A percentile compares a stretch with the other conserved stretches of the same genome.
phyloP scores from a whole-genome alignment of 805 yeast species.

The Wickerhamiella galacta region DNA sequence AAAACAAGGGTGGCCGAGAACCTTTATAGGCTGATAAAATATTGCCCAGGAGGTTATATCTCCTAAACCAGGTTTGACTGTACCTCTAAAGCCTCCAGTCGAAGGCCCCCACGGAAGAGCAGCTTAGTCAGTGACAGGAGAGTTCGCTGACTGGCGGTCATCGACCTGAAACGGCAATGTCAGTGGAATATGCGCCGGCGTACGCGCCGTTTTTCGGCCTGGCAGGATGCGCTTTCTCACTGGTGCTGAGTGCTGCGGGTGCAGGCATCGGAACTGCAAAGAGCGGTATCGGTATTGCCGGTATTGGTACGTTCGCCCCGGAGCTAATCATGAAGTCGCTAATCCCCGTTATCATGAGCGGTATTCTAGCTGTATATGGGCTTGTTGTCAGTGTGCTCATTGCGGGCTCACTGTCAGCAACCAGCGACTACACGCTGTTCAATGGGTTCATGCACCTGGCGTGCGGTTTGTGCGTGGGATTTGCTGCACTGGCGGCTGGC shows the following conservation, averaged over 20 bases:
- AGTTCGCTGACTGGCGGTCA: too few species aligned
- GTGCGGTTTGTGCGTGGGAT: conserved; percentile 91
- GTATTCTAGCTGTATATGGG: conserved; percentile 94
- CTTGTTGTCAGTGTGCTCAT: conserved; percentile 90
- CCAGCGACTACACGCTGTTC: conserved; percentile 65
- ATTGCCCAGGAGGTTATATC: too few species aligned
- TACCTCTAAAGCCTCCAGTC: too few species aligned
- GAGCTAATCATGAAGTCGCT: conserved; percentile 82
- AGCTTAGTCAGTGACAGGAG: too few species aligned
- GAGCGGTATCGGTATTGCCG: conserved; percentile 94
- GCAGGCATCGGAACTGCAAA: conserved; percentile 98
- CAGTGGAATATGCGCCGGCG: conserved; percentile 57
- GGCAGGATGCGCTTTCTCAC: conserved; percentile 87
- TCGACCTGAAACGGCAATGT: conserved; percentile 3
- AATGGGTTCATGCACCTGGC: conserved; percentile 97
- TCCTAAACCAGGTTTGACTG: too few species aligned
- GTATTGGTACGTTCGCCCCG: conserved; percentile 95
- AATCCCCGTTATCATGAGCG: conserved; percentile 96
- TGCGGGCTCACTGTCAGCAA: conserved; percentile 66
- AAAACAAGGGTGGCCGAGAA: too few species aligned
- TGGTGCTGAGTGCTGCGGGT: conserved; percentile 86
- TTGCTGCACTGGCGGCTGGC: conserved; percentile 91
- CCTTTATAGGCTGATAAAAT: too few species aligned
- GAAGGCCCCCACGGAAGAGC: too few species aligned
- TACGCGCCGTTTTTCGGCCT: conserved; percentile 96